A percentile compares a stretch with the other conserved stretches of the same genome.
phyloP scores from a whole-genome alignment of 306 rosid genomes.

The Bauhinia variegata region DNA sequence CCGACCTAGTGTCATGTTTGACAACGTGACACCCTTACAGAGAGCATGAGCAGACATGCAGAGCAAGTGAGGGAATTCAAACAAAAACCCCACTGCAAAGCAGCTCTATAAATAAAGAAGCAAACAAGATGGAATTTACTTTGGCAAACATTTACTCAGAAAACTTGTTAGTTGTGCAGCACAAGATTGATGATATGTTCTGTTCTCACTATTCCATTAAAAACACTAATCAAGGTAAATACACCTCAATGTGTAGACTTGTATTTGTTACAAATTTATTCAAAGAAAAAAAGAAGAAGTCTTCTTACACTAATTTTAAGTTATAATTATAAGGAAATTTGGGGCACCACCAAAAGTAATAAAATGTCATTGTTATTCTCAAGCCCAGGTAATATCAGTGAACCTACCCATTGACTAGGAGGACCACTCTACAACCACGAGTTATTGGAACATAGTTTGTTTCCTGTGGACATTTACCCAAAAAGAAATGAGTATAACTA shows the following conservation, averaged over 20 bases:
- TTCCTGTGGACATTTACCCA: constrained; percentile 61
- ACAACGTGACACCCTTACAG: too few relatives aligned
- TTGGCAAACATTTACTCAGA: too few relatives aligned
- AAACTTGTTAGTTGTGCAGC: too few relatives aligned
- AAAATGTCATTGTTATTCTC: constrained; percentile 4
- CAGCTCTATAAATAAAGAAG: too few relatives aligned
- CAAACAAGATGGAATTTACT: too few relatives aligned
- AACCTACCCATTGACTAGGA: constrained; percentile 89
- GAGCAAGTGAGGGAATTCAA: too few relatives aligned
- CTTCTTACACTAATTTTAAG: not conserved
- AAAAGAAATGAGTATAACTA: constrained; percentile 20
- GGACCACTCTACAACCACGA: constrained; percentile 86
- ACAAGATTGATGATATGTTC: not conserved
- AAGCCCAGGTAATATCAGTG: constrained; percentile 29
- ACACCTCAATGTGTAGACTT: constrained; percentile 4
- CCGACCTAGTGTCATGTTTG: too few relatives aligned
- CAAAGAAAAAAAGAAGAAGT: not conserved
- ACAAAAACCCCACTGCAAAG: too few relatives aligned
- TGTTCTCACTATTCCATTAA: constrained; percentile 15
- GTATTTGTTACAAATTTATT: not conserved
- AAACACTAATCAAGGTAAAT: constrained; percentile 19
- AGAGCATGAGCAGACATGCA: too few relatives aligned
- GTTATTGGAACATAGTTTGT: constrained; percentile 89
- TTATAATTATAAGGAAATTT: constrained; percentile 17
- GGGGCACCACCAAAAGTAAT: not conserved